Evolutionary conservation across 352 stramenopile species (phyloP).

Genomic region (Globisporangium cederbergense): DNA sequence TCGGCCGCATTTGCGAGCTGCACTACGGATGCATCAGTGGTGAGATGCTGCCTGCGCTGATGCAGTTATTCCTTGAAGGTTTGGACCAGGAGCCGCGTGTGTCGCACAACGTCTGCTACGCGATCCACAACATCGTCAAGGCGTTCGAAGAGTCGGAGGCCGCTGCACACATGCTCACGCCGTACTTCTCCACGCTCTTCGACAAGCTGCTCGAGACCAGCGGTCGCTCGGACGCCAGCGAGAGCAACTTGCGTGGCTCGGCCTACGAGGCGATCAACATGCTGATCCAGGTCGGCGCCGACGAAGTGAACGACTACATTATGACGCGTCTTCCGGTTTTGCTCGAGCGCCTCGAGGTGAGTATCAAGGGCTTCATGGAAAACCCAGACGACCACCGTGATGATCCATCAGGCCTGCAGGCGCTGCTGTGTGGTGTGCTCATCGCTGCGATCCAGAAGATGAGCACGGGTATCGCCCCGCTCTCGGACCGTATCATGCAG

Average conservation of each 20-base stretch:
- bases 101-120: constrained; percentile 94
- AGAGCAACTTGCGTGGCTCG: constrained; percentile 89
- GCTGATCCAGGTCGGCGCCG: constrained; percentile 86
- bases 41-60: constrained; percentile 87
- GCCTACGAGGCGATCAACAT: constrained; percentile 94
- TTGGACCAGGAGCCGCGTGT: constrained; percentile 88
- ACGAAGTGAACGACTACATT: constrained; percentile 77
- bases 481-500: constrained; percentile 94
- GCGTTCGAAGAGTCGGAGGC: constrained; percentile 84
- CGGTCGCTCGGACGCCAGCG: constrained; percentile 83
- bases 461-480: constrained; percentile 79
- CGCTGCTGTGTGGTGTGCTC: constrained; percentile 89
- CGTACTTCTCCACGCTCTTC: constrained; percentile 90
- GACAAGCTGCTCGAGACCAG: constrained; percentile 91
- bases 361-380: constrained; percentile 59
- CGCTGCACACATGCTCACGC: constrained; percentile 84
- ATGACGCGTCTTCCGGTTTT: constrained; percentile 75
- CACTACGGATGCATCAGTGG: constrained; percentile 89
- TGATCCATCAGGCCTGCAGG: constrained; percentile 69
- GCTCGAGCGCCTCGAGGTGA: constrained; percentile 74
- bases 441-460: constrained; percentile 94
- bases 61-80: constrained; percentile 85
- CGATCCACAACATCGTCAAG: constrained; percentile 96
- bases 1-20: constrained; percentile 94
- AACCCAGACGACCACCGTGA: constrained; percentile 75